phyloP scores from a whole-genome alignment of 2,329 filamentous ascomycete species.

The Stenocarpella maydis region DNA sequence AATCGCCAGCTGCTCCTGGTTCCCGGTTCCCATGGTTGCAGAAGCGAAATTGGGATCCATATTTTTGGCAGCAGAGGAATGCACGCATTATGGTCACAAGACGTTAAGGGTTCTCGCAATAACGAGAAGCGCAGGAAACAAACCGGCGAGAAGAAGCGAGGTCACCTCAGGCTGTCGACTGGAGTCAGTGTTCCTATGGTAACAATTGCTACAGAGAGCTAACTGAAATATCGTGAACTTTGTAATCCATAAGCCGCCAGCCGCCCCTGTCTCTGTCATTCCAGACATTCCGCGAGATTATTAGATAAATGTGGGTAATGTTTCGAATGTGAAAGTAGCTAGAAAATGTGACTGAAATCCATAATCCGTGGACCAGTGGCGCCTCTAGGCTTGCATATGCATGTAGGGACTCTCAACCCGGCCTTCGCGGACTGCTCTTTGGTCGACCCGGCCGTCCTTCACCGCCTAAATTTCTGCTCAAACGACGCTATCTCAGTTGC shows the following conservation, averaged over 20 bases:
- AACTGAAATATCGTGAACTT: not conserved
- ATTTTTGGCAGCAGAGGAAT: not conserved
- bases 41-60: slow-evolving; percentile 18
- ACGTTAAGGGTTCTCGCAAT: not conserved
- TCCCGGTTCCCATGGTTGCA: slow-evolving; percentile 6
- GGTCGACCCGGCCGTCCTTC: not conserved
- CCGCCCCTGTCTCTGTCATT: too few relatives aligned
- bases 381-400: not conserved
- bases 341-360: not conserved
- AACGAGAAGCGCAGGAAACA: too few relatives aligned
- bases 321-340: too few relatives aligned
- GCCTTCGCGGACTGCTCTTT: too few relatives aligned
- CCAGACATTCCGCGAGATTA: not conserved
- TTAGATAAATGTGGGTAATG: not conserved
- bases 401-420: too few relatives aligned
- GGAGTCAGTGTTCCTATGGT: not conserved
- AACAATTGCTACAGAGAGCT: not conserved
- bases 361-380: not conserved
- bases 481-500: slow-evolving; percentile 7
- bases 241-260: too few relatives aligned
- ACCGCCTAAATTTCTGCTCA: slow-evolving; percentile 10
- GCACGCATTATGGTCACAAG: not conserved
- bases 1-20: not conserved
- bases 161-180: too few relatives aligned
- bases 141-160: not conserved